Conservation (phyloP, 2,329 filamentous ascomycete genomes). For the Neonectria faginata region DNA sequence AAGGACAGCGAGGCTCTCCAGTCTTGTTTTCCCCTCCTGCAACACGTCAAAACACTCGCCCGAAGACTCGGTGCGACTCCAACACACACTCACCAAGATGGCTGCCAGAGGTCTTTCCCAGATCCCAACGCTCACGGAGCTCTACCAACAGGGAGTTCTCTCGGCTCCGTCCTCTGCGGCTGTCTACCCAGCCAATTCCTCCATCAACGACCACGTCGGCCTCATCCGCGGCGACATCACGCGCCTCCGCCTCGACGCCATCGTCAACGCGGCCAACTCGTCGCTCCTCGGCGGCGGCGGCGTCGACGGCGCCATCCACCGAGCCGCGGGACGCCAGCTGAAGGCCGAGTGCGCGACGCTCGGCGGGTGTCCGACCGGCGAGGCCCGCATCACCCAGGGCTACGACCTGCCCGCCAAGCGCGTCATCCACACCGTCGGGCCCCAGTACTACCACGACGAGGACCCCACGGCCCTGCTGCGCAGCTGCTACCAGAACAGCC, state of each 20-base stretch:
- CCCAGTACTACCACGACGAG: conserved; percentile 69
- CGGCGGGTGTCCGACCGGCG: conserved; percentile 79
- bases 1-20: background rate
- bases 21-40: background rate
- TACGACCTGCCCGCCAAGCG: conserved; percentile 80
- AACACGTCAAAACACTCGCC: background rate
- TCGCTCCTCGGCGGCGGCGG: conserved; percentile 88
- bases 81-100: conserved; percentile 31
- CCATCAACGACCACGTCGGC: conserved; percentile 77
- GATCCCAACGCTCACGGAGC: conserved; percentile 71
- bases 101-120: conserved; percentile 56
- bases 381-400: conserved; percentile 84
- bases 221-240: conserved; percentile 86
- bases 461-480: conserved; percentile 62
- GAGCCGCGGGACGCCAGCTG: conserved; percentile 78
- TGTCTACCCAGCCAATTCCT: conserved; percentile 55
- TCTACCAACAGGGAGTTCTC: conserved; percentile 63
- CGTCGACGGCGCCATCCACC: conserved; percentile 89
- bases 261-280: conserved; percentile 92
- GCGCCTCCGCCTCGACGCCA: conserved; percentile 78
- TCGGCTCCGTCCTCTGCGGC: conserved; percentile 29
- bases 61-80: conserved; percentile 31
- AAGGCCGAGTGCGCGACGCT: conserved; percentile 78
- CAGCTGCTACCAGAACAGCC: conserved; percentile 75
- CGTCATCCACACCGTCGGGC: conserved; percentile 92